Percentiles rank a stretch among this genome's conserved stretches.
Conservation (phyloP, 768 basidiomycete species). For the Fistulinella prunicolor region DNA sequence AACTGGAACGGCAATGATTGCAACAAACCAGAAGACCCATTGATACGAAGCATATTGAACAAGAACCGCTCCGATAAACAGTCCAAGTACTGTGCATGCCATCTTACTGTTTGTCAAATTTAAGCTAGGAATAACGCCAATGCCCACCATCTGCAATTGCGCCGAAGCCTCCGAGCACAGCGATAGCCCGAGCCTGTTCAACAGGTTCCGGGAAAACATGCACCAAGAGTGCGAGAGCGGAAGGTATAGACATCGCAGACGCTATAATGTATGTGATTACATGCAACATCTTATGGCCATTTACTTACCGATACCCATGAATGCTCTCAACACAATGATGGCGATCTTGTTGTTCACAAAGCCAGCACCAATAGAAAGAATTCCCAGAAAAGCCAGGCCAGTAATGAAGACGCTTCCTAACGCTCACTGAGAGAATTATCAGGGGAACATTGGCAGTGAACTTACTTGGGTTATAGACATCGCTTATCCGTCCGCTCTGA, state of each 20-base stretch:
- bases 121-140: neutral
- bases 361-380: constrained; percentile 44
- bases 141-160: constrained; percentile 42
- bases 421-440: constrained; percentile 31
- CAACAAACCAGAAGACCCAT: constrained; percentile 52
- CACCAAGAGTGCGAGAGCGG: constrained; percentile 49
- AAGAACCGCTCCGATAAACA: constrained; percentile 45
- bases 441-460: constrained; percentile 10
- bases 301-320: constrained; percentile 46
- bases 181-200: constrained; percentile 48
- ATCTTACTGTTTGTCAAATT: neutral
- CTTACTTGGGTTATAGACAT: constrained; percentile 33
- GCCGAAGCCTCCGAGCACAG: constrained; percentile 44
- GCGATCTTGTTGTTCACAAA: constrained; percentile 46
- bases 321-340: constrained; percentile 49
- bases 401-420: constrained; percentile 41
- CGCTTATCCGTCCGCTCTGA: constrained; percentile 27
- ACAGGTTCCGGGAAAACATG: constrained; percentile 46
- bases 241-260: constrained; percentile 50
- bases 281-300: neutral
- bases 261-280: constrained; percentile 26
- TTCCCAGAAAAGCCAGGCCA: constrained; percentile 41
- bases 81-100: constrained; percentile 34
- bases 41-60: constrained; percentile 40
- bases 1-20: constrained; percentile 37